These are phyloP conservation scores for Mycena metata DNA, from an alignment of 768 basidiomycete genomes.

Conservation along the genomic window DNA sequence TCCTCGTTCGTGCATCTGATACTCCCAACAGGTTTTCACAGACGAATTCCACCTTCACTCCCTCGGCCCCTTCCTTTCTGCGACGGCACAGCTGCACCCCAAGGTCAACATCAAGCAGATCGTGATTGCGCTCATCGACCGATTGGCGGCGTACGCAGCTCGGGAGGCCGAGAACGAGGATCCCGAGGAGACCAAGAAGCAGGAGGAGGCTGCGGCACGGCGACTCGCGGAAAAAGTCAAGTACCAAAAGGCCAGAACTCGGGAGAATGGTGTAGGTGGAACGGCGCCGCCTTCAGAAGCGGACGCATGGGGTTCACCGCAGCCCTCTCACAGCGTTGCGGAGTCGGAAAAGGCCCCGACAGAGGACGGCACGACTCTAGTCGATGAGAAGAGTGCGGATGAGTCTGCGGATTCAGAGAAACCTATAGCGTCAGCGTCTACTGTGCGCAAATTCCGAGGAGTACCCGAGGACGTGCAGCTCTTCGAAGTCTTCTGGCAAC, in stretches of 20 bases:
- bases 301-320: conserved; percentile 61
- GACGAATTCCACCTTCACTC: conserved; percentile 98
- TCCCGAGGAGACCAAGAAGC: conserved; percentile 92
- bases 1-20: not conserved
- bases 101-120: conserved; percentile 99
- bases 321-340: conserved; percentile 48
- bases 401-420: conserved; percentile 5
- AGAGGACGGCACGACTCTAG: conserved; percentile 7
- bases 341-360: conserved; percentile 50
- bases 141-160: conserved; percentile 95
- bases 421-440: conserved; percentile 36
- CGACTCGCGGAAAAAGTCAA: conserved; percentile 91
- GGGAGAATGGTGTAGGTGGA: conserved; percentile 62
- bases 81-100: conserved; percentile 96
- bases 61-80: conserved; percentile 95
- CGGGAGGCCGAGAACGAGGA: conserved; percentile 97
- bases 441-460: conserved; percentile 90
- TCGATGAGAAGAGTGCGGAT: conserved; percentile 4
- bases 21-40: conserved; percentile 84
- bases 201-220: conserved; percentile 93
- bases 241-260: conserved; percentile 72
- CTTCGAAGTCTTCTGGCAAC: conserved; percentile 99
- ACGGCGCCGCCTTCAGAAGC: conserved; percentile 54
- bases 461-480: conserved; percentile 95
- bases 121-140: conserved; percentile 97